These are phyloP conservation scores for Dactylonectria estremocensis DNA, from an alignment of 2,329 filamentous ascomycete genomes.

Conservation along the genomic window DNA sequence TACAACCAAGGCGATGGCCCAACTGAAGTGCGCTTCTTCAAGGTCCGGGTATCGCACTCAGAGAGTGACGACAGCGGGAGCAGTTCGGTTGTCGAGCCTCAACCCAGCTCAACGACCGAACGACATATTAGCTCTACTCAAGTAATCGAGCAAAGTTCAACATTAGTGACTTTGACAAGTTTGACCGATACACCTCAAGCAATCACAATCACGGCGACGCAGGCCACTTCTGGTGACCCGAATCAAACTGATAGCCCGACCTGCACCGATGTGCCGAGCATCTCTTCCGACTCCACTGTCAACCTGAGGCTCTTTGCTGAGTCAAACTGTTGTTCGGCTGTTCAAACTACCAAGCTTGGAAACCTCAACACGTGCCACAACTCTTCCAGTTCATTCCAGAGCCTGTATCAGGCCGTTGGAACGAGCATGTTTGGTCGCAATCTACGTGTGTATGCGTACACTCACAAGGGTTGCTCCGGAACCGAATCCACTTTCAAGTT, in stretches of 20 bases:
- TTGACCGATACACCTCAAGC: neutral
- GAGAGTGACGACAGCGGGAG: neutral
- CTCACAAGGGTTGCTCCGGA: slow-evolving; percentile 12
- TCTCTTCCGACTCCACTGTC: neutral
- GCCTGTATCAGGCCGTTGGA: neutral
- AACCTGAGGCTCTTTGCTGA: slow-evolving; percentile 13
- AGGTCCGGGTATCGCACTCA: slow-evolving; percentile 39
- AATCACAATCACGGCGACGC: neutral
- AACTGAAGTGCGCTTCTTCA: slow-evolving; percentile 46
- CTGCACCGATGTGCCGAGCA: neutral
- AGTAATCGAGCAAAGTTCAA: neutral
- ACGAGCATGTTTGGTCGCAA: slow-evolving; percentile 10
- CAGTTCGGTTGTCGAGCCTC: neutral
- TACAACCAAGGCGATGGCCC: slow-evolving; percentile 53
- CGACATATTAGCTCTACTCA: neutral
- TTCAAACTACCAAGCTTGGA: slow-evolving; percentile 13
- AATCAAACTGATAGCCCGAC: neutral
- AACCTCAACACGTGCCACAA: slow-evolving; percentile 13
- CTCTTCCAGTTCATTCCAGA: slow-evolving; percentile 4
- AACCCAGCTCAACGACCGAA: neutral
- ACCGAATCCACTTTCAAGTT: slow-evolving; percentile 1
- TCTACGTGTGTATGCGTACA: neutral
- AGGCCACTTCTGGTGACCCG: neutral
- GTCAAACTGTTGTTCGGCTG: slow-evolving; percentile 3
- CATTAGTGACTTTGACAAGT: neutral